Evolutionary conservation across 305 asterid species (phyloP).

Genomic region (Solanum hybrid): DNA sequence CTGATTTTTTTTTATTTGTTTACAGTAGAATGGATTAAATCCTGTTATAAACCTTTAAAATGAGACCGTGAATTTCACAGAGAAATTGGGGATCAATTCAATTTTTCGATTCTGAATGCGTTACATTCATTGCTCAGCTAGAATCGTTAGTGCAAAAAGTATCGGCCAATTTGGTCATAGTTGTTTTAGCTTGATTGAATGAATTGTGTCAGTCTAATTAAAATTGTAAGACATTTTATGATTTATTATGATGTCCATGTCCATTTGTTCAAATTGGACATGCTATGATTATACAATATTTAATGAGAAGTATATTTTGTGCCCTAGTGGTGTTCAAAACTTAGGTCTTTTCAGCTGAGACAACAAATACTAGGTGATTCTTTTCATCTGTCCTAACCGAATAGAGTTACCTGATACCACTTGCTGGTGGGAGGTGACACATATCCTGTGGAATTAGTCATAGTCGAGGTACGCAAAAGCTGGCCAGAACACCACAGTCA

Average conservation of each 20-base stretch:
- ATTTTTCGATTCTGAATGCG: neutral
- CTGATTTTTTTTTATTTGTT: neutral
- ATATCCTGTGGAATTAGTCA: too few relatives aligned
- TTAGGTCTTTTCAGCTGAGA: too few relatives aligned
- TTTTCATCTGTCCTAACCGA: too few relatives aligned
- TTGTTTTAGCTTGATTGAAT: neutral
- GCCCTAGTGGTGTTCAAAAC: neutral
- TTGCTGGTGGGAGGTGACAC: too few relatives aligned
- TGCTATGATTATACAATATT: neutral
- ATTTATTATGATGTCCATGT: neutral
- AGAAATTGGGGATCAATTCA: neutral
- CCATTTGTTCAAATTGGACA: too few relatives aligned
- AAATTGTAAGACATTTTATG: neutral
- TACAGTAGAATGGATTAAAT: neutral
- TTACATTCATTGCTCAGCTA: neutral
- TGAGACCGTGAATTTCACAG: neutral
- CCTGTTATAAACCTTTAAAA: neutral
- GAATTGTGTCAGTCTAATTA: neutral
- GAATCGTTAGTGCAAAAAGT: neutral
- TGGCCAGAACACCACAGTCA: too few relatives aligned
- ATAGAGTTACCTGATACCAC: too few relatives aligned
- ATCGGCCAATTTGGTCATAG: neutral
- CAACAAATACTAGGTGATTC: too few relatives aligned
- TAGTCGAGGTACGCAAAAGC: too few relatives aligned
- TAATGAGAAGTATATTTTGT: neutral